Base-by-base conservation (phyloP, 495 filamentous ascomycete genomes). In the Xylaria nigripes region DNA sequence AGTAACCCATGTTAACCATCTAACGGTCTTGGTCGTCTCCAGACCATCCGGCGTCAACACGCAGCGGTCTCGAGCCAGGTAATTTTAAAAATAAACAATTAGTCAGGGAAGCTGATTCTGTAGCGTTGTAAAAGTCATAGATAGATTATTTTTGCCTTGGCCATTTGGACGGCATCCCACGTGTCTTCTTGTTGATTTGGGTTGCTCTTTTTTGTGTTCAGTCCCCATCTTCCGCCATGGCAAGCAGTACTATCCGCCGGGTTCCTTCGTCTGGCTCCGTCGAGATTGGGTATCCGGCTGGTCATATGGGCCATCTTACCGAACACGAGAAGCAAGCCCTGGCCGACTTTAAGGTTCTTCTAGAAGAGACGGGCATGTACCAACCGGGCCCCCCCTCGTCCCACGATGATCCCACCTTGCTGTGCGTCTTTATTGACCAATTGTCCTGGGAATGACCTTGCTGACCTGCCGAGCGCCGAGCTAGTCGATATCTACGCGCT, bases 361-460 rank as follows among this genome's bases (percentile, higher is more conserved):
- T 84, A 51, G 73, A 77, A 38, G 75, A 86, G 61, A 79, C 82
- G 56, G 82, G 78, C 6, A 75, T 86, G 56, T 93, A 89, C 64
- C 78, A 69, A 40, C 76, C 81, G 1, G 76, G 73, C 1, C 65
- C 72, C 38, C 63, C 66, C 49, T 65, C 85, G 0, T 86, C 82
- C 55, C 87, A 90, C 65, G 86, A 89, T 49, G 89, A 94, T 74
- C 82, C 86, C 65, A 90, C 86, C 4, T 69, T 94, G 59, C 74
- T 94, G 86, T 91, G 75, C 58, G 85, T 72, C 56, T 38, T 23
- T 58, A 27, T 22, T 32, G 44, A 48, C 44, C 34, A 45, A 43
- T 30, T 32, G 40, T 40, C 27, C 16, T 48, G 42, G 6, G 23
- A 44, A 60, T 53, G 50, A 51, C 45, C 40, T 57, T 49, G 22